Conservation (phyloP, 1,284 basidiomycete genomes). For the Ceratobasidium sp. region DNA sequence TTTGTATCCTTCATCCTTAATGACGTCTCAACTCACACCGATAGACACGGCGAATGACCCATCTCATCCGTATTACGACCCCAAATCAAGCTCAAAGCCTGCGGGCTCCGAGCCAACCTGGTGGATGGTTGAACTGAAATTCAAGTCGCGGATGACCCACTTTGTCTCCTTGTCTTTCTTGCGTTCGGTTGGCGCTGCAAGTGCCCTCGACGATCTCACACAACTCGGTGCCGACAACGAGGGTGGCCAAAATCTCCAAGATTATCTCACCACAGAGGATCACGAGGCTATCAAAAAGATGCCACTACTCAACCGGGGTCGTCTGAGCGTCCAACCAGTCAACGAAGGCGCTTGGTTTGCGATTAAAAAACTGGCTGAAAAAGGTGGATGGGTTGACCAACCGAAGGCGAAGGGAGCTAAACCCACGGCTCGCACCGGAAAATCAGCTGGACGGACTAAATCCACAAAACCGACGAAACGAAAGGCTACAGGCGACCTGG, state of each 20-base stretch:
- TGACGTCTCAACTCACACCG: background rate
- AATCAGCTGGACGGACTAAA: background rate
- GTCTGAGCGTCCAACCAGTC: constrained; percentile 89
- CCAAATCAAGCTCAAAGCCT: constrained; percentile 54
- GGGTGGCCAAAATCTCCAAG: constrained; percentile 8
- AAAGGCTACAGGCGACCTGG: background rate
- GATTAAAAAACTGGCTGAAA: constrained; percentile 68
- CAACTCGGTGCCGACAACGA: constrained; percentile 61
- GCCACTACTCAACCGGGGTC: constrained; percentile 81
- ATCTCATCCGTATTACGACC: constrained; percentile 87
- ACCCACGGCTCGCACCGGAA: background rate
- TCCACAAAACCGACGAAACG: background rate
- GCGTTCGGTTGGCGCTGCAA: constrained; percentile 56
- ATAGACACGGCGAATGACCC: constrained; percentile 88
- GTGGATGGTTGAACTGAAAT: constrained; percentile 90
- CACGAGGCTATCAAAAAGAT: constrained; percentile 62
- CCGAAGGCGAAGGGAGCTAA: background rate
- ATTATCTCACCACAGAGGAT: constrained; percentile 48
- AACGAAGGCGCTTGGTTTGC: constrained; percentile 71
- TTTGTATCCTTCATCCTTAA: background rate
- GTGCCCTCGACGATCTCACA: constrained; percentile 54
- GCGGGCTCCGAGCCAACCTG: constrained; percentile 53
- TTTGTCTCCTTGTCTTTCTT: constrained; percentile 83
- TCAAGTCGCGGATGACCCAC: constrained; percentile 68
- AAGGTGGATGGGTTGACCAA: constrained; percentile 59